Evolutionary conservation across 805 yeast species (phyloP), one percentile per base, ranked within the genome.

Genomic region (Ogataea corticis): DNA sequence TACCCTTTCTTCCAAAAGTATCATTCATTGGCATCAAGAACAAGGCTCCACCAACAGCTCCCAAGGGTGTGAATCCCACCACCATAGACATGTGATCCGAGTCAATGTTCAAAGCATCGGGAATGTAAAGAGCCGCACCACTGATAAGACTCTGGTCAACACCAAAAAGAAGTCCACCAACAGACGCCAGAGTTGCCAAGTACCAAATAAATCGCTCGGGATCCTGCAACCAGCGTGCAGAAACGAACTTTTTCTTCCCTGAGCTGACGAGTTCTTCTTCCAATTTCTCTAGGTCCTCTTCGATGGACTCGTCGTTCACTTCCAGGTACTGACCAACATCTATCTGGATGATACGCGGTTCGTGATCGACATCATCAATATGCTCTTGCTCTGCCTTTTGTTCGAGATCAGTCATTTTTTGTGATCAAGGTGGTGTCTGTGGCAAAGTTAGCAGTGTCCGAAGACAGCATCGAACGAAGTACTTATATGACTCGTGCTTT

Each of bases 31-130:
- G 84, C 7, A 84, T 73, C 72, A 81, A 68, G 48, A 79, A 56
- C 34, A 82, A 66, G 41, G 83, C 77, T 32, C 86, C 86, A 25
- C 75, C 73, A 65, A 80, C 75, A 18, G 85, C 86, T 48, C 86
- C 86, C 37, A 82, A 62, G 11, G 86, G 85, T 81, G 80, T 79
- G 40, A 78, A 70, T 27, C 49, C 49, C 21, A 48, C 49, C 9
- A 45, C 49, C 42, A 48, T 48, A 4, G 52, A 48, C 46, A 41
- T 35, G 12, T 45, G 46, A 11, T 46, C 38, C 16, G 17, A 27
- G 23, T 35, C 28, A 2, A 48, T 27, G 25, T 42, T 31, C 14
- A 48, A 25, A 21, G 36, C 48, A 10, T 34, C 29, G 7, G 51
- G 48, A 7, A 48, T 18, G 21, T 48, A 48, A 5, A 48, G 36